These are phyloP conservation scores for Talaromyces islandicus DNA, from an alignment of 2,329 filamentous ascomycete genomes.

Conservation along the genomic window DNA sequence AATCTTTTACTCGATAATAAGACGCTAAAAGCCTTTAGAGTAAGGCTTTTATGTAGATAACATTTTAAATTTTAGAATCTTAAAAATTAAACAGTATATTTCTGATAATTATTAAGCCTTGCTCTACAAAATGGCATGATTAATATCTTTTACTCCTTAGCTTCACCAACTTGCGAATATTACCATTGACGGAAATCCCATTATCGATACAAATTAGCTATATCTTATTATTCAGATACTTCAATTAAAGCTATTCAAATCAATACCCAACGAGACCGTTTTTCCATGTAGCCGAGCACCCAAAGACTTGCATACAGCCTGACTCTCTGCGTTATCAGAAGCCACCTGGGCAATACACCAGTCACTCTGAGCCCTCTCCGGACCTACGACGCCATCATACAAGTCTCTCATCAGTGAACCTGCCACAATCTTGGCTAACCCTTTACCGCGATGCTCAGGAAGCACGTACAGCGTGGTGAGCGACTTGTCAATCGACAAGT, in stretches of 20 bases:
- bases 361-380: not conserved
- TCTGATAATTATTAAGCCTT: no score
- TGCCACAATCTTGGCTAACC: not conserved
- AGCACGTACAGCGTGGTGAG: constrained; percentile 2
- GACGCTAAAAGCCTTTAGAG: no score
- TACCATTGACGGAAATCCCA: no score
- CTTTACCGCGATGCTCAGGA: not conserved
- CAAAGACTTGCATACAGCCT: constrained; percentile 1
- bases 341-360: constrained; percentile 5
- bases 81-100: no score
- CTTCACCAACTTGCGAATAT: no score
- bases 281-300: not conserved
- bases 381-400: not conserved
- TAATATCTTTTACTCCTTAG: no score
- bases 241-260: not conserved
- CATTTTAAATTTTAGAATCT: no score
- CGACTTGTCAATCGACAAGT: constrained; percentile 2
- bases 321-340: constrained; percentile 4
- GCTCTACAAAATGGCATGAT: no score
- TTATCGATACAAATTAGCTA: no score
- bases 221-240: not conserved
- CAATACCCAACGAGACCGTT: not conserved
- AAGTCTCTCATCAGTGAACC: not conserved
- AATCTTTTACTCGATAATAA: no score
- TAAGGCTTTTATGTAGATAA: no score